Base-by-base conservation (phyloP, 441 rosid species). In the Aleurites moluccanus region DNA sequence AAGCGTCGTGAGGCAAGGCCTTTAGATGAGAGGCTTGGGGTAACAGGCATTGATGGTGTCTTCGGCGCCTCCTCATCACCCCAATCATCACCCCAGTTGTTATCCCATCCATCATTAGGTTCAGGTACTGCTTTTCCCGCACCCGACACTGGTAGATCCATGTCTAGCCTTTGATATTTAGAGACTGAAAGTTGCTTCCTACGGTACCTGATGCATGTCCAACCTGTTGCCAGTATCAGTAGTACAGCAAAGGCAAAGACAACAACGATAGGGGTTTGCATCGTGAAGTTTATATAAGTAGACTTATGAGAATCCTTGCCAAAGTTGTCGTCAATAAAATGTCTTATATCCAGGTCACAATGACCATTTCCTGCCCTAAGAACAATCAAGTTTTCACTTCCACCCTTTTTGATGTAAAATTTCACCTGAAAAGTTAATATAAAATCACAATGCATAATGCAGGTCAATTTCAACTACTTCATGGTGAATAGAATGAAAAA, bases 41-140 rank as follows among this genome's bases (percentile, higher is more conserved):
- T n/a, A 30, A 90, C 77, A 0, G 97, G 93, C 74, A 84, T 64
- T 1, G 92, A 72, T 0, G 96, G 91, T 16, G 97, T 85, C 82
- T 76, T 78, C 0, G 91, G 92, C 16, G 91, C 90, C 77, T 92
- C 98, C 80, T 91, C 96, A 8, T 91, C 96, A 1, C 79, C 94
- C 98, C 94, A 92, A 81, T 81, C 87, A 78, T 92, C 90, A 63
- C 85, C 92, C 97, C 97, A 92, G 25, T 81, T 83, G 72, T 85
- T 81, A 69, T 92, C 88, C 94, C 96, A 91, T 60, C 89, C 92
- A 21, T 87, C 86, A 55, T 74, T 67, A 42, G 18, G 38, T 40
- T 79, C 85, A 0, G 74, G 56, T 18, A 86, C 87, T 49, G 78
- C 38, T 67, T 80, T 86, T 30, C 21, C 62, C 8, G 28, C 74